phyloP scores from a whole-genome alignment of 2,329 filamentous ascomycete species.

The Xylariaceae sp. region DNA sequence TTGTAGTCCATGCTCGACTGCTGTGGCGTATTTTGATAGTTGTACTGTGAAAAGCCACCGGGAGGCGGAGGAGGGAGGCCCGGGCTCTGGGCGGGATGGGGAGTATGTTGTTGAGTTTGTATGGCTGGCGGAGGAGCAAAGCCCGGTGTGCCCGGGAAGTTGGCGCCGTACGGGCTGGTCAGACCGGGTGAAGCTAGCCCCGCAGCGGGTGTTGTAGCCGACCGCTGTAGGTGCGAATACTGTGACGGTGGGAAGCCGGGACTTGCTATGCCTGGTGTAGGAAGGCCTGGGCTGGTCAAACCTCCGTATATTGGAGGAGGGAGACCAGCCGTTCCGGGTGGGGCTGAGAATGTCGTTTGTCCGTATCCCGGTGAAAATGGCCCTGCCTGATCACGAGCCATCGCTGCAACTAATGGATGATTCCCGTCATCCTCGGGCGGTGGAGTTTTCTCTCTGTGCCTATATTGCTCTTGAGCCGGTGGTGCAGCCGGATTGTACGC shows the following conservation, averaged over 20 bases:
- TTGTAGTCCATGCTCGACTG: conserved; percentile 42
- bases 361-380: conserved; percentile 48
- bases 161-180: conserved; percentile 41
- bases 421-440: conserved; percentile 63
- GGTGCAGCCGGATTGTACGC: conserved; percentile 79
- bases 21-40: conserved; percentile 28
- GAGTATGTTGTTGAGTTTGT: conserved; percentile 20
- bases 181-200: conserved; percentile 39
- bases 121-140: conserved; percentile 32
- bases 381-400: conserved; percentile 53
- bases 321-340: conserved; percentile 37
- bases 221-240: conserved; percentile 42
- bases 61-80: conserved; percentile 41
- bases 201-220: conserved; percentile 45
- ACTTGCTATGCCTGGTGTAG: conserved; percentile 39
- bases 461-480: conserved; percentile 66
- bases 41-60: conserved; percentile 56
- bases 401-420: conserved; percentile 55
- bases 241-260: conserved; percentile 41
- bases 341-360: conserved; percentile 37
- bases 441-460: conserved; percentile 73
- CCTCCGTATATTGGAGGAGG: conserved; percentile 29
- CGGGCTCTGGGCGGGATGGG: conserved; percentile 33
- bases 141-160: conserved; percentile 44
- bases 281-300: conserved; percentile 26